These are phyloP conservation scores for Juglanconis sp. DNA, from an alignment of 2,329 filamentous ascomycete species.

Conservation along the genomic window DNA sequence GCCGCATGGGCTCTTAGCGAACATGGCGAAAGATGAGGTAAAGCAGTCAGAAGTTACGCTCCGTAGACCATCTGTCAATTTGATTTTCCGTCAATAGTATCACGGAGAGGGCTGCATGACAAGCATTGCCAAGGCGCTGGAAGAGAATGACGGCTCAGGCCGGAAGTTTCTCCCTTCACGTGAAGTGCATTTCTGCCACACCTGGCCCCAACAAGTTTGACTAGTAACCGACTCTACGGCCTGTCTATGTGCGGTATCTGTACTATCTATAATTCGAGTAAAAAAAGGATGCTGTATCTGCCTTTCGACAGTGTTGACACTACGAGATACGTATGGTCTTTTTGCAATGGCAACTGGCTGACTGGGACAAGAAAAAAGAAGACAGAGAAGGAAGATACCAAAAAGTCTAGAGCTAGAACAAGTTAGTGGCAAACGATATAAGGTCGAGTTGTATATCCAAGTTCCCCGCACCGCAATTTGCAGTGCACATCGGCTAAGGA, in stretches of 20 bases:
- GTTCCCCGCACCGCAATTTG: neutral
- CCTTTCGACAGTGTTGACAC: too few species aligned
- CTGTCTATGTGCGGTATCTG: too few species aligned
- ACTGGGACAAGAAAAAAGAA: too few species aligned
- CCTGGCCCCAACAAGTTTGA: neutral
- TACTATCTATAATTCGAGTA: too few species aligned
- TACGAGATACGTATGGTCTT: too few species aligned
- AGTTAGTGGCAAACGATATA: too few species aligned
- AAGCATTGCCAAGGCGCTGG: neutral
- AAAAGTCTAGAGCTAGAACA: too few species aligned
- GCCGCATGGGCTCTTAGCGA: neutral
- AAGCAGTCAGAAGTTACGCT: neutral
- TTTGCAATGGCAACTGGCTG: too few species aligned
- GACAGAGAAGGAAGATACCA: too few species aligned
- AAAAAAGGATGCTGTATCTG: too few species aligned
- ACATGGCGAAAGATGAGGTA: neutral
- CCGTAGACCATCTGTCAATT: neutral
- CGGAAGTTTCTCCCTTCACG: neutral
- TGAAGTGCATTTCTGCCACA: neutral
- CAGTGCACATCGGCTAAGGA: neutral
- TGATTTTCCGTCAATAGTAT: constrained; percentile 15
- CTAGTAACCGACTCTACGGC: too few species aligned
- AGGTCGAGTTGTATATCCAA: neutral
- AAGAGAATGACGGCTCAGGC: neutral
- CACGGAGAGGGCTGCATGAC: neutral